Conservation (phyloP, 2,329 filamentous ascomycete genomes). For the Calycina marina region DNA sequence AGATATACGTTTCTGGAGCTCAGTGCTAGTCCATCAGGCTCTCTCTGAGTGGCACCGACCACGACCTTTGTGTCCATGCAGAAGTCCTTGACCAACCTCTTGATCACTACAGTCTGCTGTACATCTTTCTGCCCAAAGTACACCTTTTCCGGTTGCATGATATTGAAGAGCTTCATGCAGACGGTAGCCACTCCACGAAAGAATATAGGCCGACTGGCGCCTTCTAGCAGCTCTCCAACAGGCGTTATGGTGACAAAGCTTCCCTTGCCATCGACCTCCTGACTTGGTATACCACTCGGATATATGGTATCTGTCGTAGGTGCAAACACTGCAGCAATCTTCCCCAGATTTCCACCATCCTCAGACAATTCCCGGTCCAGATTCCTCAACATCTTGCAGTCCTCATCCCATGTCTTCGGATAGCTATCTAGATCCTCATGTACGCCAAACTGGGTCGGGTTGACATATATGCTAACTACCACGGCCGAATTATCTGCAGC, state of each 20-base stretch:
- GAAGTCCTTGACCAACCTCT: constrained; percentile 77
- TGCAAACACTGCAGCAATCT: constrained; percentile 72
- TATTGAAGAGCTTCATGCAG: constrained; percentile 87
- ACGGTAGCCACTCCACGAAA: constrained; percentile 94
- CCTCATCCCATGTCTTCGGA: constrained; percentile 75
- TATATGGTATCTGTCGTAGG: constrained; percentile 79
- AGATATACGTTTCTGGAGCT: constrained; percentile 93
- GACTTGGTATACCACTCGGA: constrained; percentile 56
- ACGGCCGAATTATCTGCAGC: constrained; percentile 75
- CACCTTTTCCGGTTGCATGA: constrained; percentile 60
- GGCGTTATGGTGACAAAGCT: constrained; percentile 89
- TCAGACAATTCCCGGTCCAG: constrained; percentile 62
- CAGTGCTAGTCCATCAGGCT: constrained; percentile 70
- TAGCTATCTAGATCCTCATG: constrained; percentile 81
- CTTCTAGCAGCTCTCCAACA: constrained; percentile 68
- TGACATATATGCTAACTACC: constrained; percentile 86
- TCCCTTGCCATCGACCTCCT: constrained; percentile 60
- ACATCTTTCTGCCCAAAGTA: constrained; percentile 98
- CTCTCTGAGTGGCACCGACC: constrained; percentile 61
- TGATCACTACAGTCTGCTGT: constrained; percentile 86
- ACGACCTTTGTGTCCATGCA: constrained; percentile 62
- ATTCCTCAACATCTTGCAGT: constrained; percentile 49
- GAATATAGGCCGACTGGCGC: constrained; percentile 76
- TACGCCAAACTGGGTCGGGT: constrained; percentile 88
- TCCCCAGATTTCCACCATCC: constrained; percentile 41